A percentile compares a stretch with the other conserved stretches of the same genome.
Conservation (phyloP, 2,329 filamentous ascomycete genomes). For the Fusarium sp. region DNA sequence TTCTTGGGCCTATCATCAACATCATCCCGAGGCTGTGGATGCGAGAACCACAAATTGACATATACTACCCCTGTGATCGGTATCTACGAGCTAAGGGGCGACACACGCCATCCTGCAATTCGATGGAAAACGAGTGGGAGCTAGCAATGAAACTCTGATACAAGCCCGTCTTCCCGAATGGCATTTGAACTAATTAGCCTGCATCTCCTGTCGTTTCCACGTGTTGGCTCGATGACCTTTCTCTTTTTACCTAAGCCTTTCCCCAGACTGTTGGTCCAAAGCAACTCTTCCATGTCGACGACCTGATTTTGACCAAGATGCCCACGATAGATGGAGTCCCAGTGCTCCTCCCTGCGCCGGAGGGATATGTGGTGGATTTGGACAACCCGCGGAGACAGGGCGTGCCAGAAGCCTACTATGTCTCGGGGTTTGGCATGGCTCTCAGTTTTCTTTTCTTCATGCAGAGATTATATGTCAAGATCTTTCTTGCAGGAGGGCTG, state of each 20-base stretch:
- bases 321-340: constrained; percentile 33
- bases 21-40: not conserved
- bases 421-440: constrained; percentile 39
- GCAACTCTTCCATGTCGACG: not conserved
- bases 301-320: constrained; percentile 25
- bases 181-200: constrained; percentile 18
- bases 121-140: not conserved
- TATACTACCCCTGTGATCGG: constrained; percentile 2
- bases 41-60: not conserved
- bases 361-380: constrained; percentile 55
- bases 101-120: not conserved
- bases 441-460: constrained; percentile 44
- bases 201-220: not conserved
- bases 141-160: not conserved
- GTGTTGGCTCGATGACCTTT: not conserved
- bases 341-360: constrained; percentile 46
- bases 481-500: constrained; percentile 42
- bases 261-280: not conserved
- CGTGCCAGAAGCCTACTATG: constrained; percentile 43
- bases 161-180: not conserved
- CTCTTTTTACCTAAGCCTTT: not conserved
- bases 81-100: not conserved
- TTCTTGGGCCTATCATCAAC: constrained; percentile 9
- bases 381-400: constrained; percentile 50
- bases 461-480: constrained; percentile 50